Percentiles rank a stretch among this genome's conserved stretches.
phyloP scores from a whole-genome alignment of 225 moss, liverwort and hornwort species.

The Anthoceros angustus region DNA sequence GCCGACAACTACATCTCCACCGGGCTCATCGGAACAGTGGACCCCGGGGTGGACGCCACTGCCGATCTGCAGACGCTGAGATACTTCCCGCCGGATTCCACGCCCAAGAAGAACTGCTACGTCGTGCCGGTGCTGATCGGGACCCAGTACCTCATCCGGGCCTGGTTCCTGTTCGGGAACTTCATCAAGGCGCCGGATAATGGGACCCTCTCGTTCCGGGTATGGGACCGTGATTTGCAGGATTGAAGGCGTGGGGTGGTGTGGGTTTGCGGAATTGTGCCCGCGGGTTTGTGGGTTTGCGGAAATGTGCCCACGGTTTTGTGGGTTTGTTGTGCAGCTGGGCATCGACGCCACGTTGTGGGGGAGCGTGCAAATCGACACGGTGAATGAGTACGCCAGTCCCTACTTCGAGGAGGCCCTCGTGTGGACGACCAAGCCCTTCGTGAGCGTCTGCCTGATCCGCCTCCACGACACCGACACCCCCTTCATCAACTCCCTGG shows the following conservation, averaged over 20 bases:
- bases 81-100: background rate
- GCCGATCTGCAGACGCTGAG: background rate
- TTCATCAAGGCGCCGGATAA: background rate
- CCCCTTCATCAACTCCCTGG: background rate
- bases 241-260: background rate
- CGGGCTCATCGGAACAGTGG: too few relatives aligned
- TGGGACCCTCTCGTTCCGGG: background rate
- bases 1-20: too few relatives aligned
- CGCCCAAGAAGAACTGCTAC: background rate
- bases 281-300: too few relatives aligned
- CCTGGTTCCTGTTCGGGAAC: background rate
- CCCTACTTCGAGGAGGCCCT: background rate
- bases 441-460: background rate
- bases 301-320: too few relatives aligned
- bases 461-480: background rate
- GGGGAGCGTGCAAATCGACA: background rate
- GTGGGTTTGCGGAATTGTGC: background rate
- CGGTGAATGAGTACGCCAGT: background rate
- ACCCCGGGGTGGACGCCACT: background rate
- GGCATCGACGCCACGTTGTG: background rate
- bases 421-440: background rate
- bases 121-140: background rate
- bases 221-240: background rate
- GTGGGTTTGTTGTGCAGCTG: too few relatives aligned
- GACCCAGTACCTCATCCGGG: background rate